Base-by-base conservation (phyloP, 805 yeast species). In the Saccharomyces eubayanus region DNA sequence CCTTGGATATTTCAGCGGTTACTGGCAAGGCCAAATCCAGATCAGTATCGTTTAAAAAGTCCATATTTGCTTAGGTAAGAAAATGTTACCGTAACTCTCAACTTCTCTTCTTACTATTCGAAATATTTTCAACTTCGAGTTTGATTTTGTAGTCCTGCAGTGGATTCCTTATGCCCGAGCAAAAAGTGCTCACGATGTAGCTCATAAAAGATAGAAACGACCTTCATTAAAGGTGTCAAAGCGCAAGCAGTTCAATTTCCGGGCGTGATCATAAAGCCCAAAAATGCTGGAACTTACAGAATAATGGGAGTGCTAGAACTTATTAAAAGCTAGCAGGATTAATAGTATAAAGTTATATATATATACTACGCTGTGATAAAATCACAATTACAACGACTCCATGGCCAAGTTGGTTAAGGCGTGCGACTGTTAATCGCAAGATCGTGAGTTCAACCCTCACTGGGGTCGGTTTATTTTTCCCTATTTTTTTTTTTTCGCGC, bases 381-480 rank as follows among this genome's bases (percentile, higher is more conserved):
- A 8, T 3, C 30, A 28, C 24, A 24, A 24, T 24, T 24, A 24
- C 24, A 24, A 31, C 9, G 79, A 75, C 78, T 75, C 70, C 78
- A 74, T 76, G 80, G 80, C 81, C 81, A 77, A 77, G 81, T 72
- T 77, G 80, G 80, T 72, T 76, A 77, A 77, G 80, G 80, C 81
- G 79, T 77, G 80, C 80, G 81, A 77, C 81, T 77, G 81, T 77
- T 77, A 77, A 77, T 77, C 81, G 80, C 80, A 77, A 77, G 81
- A 77, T 75, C 81, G 81, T 67, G 80, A 77, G 81, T 77, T 77
- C 81, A 72, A 77, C 69, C 81, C 81, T 77, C 80, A 67, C 81
- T 74, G 78, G 67, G 81, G 79, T 77, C 81, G 80, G 3, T 36
- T 36, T 36, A 6, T 36, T 31, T 11, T 28, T 28, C n/a, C n/a